Evolutionary conservation across 1,284 basidiomycete genomes (phyloP).

Genomic region (Leccinum subspadiceum): DNA sequence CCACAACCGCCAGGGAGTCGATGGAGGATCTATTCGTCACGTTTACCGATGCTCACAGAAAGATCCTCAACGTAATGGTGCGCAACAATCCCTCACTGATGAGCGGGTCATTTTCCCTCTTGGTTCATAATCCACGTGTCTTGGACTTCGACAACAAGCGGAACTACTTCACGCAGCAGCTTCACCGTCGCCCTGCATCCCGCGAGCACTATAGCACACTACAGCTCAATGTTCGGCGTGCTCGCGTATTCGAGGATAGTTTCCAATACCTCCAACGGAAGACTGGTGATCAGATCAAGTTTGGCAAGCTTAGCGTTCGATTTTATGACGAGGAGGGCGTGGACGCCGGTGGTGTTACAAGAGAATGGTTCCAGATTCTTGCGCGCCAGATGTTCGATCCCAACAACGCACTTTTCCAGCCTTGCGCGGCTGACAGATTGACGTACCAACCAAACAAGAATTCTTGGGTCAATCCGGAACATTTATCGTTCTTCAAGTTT

Average conservation of each 20-base stretch:
- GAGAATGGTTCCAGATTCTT: constrained; percentile 98
- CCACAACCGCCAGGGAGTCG: constrained; percentile 63
- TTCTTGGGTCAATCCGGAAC: constrained; percentile 92
- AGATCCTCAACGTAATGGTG: constrained; percentile 96
- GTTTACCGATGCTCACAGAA: constrained; percentile 94
- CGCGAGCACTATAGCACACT: constrained; percentile 83
- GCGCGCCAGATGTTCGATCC: constrained; percentile 99
- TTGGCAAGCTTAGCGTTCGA: constrained; percentile 94
- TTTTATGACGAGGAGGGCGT: constrained; percentile 99
- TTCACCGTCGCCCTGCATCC: constrained; percentile 80
- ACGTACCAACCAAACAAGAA: constrained; percentile 98
- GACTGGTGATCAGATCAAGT: constrained; percentile 95
- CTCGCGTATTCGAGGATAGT: constrained; percentile 96
- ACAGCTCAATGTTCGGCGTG: constrained; percentile 89
- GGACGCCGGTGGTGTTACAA: constrained; percentile 96
- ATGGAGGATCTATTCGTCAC: constrained; percentile 89
- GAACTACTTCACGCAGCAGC: constrained; percentile 96
- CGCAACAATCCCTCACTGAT: constrained; percentile 97
- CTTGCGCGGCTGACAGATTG: constrained; percentile 89
- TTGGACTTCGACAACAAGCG: constrained; percentile 99
- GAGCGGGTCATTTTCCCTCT: constrained; percentile 96
- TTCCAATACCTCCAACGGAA: constrained; percentile 90
- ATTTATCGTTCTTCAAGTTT: constrained; percentile 98
- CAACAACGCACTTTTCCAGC: constrained; percentile 98
- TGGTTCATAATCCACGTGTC: constrained; percentile 95